Conservation (phyloP, 495 filamentous ascomycete genomes). For the Tuber borchii region DNA sequence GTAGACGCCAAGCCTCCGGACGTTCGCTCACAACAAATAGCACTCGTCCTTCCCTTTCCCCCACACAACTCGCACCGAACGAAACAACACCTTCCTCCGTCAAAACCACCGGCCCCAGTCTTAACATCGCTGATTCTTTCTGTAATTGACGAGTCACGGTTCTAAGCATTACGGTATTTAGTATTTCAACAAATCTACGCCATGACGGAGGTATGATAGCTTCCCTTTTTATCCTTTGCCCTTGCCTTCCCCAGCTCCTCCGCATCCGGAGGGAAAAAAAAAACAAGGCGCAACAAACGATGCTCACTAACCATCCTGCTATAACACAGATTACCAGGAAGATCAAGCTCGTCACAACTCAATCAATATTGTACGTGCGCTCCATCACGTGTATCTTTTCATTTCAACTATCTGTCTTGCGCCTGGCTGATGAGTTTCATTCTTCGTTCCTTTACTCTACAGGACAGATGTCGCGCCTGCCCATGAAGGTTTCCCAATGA, state of each 20-base stretch:
- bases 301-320: not conserved
- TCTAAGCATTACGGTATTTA: slow-evolving; percentile 19
- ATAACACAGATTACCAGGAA: slow-evolving; percentile 66
- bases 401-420: slow-evolving; percentile 21
- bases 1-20: slow-evolving; percentile 16
- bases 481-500: slow-evolving; percentile 89
- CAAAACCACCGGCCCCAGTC: slow-evolving; percentile 10
- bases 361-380: slow-evolving; percentile 68
- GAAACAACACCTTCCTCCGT: slow-evolving; percentile 20
- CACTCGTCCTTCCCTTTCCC: slow-evolving; percentile 32
- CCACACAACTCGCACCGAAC: slow-evolving; percentile 34
- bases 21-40: slow-evolving; percentile 37
- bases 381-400: slow-evolving; percentile 5
- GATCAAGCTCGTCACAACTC: slow-evolving; percentile 86
- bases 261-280: slow-evolving; percentile 2
- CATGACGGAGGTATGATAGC: slow-evolving; percentile 39
- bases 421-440: slow-evolving; percentile 15
- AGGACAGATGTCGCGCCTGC: slow-evolving; percentile 46
- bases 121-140: not conserved
- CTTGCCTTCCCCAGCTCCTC: slow-evolving; percentile 1
- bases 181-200: slow-evolving; percentile 21
- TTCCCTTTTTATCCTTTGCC: not conserved
- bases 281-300: slow-evolving; percentile 8
- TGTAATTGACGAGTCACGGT: not conserved
- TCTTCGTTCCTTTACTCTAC: slow-evolving; percentile 13